phyloP scores from a whole-genome alignment of 768 basidiomycete genomes.

The Rhodotorula kratochvilovae region DNA sequence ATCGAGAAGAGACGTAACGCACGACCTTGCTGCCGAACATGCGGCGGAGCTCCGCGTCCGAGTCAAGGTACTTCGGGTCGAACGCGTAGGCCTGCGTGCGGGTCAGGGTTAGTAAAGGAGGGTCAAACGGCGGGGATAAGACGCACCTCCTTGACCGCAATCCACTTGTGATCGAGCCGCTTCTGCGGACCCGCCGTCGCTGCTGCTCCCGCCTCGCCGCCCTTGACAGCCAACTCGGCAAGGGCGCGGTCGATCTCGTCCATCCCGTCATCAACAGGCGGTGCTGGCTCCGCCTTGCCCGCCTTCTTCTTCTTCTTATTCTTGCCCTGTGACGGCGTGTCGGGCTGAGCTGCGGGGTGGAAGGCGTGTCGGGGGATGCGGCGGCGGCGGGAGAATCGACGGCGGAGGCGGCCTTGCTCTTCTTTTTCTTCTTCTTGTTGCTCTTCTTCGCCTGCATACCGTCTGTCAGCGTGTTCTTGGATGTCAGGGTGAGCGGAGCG shows the following conservation, averaged over 20 bases:
- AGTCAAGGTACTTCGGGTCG: conserved; percentile 74
- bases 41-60: conserved; percentile 81
- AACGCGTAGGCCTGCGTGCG: conserved; percentile 61
- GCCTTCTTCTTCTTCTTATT: conserved; percentile 16
- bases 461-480: background rate
- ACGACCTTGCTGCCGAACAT: conserved; percentile 87
- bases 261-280: conserved; percentile 55
- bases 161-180: conserved; percentile 29
- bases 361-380: background rate
- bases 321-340: background rate
- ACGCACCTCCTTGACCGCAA: conserved; percentile 23
- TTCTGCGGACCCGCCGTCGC: background rate
- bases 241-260: conserved; percentile 82
- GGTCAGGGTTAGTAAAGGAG: background rate
- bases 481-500: no score
- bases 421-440: conserved; percentile 47
- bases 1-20: background rate
- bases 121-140: background rate
- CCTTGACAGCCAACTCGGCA: conserved; percentile 58
- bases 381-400: conserved; percentile 6
- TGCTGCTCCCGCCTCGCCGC: conserved; percentile 44
- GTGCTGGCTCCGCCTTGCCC: background rate
- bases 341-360: background rate
- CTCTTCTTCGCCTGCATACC: conserved; percentile 16
- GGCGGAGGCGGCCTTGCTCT: conserved; percentile 38